Base-by-base conservation (phyloP, 306 rosid species). In the Pyrus communis region DNA sequence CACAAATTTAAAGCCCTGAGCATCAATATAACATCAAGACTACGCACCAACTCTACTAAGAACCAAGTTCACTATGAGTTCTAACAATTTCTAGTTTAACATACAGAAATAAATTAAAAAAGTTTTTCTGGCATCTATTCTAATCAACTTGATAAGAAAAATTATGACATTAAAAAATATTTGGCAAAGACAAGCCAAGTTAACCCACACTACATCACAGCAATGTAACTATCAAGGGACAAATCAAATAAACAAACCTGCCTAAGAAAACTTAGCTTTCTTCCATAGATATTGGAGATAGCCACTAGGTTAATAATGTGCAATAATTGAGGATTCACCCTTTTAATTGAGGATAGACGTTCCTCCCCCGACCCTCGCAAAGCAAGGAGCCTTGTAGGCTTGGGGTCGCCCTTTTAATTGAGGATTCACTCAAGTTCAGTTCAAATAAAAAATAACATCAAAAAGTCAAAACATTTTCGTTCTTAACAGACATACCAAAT, bases 401-500 rank as follows among this genome's bases (percentile, higher is more conserved):
- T 38, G 42, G 42, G 42, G 0, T 7, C 42, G 2, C 42, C 42
- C 42, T 38, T 38, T 38, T 38, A 38, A 38, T 38, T 7, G 10
- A 38, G 42, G 42, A 38, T 38, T 30, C 21, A 60, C 66, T 21
- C 35, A 52, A 31, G 54, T 28, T 40, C 30, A 28, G 63, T 14
- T 64, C 69, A 51, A 77, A 67, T 4, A 28, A 21, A 5, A 22
- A 18, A 27, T 3, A 25, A 59, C 21, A 42, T 57, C 67, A 57
- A 21, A 35, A 76, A 7, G 28, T 14, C 45, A 67, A 11, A 54
- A 23, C 4, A 63, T 30, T 30, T 43, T 58, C 17, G 18, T 25
- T 69, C 12, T 58, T 17, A 42, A 33, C 70, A 25, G 49, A 83
- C 81, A 22, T 78, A 84, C 87, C 79, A 78, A 75, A 78, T 84